phyloP scores from a whole-genome alignment of 768 basidiomycete genomes.

The Boletus rufocinnamomeus region DNA sequence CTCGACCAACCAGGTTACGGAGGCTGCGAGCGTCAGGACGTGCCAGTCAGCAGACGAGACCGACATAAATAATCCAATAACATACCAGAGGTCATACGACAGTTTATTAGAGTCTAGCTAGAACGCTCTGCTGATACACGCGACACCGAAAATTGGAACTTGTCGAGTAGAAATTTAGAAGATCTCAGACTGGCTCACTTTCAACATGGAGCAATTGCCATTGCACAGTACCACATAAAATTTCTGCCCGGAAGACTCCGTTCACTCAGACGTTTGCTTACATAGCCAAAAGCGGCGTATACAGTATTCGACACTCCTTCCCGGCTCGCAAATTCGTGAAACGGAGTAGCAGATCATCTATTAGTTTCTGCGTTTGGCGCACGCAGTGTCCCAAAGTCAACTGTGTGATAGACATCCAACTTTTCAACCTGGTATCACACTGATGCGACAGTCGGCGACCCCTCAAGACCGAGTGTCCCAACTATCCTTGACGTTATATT shows the following conservation, averaged over 20 bases:
- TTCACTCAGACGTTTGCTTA: neutral
- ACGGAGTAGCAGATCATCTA: neutral
- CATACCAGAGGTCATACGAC: conserved; percentile 23
- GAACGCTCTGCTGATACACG: neutral
- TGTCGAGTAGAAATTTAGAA: neutral
- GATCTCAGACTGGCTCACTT: neutral
- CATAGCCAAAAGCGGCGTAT: neutral
- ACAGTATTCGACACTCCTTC: neutral
- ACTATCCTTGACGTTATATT: conserved; percentile 19
- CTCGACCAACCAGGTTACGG: conserved; percentile 30
- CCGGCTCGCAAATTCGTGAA: neutral
- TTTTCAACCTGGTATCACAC: conserved; percentile 13
- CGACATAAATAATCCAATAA: neutral
- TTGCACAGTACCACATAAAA: too few relatives aligned
- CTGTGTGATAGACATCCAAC: conserved; percentile 11
- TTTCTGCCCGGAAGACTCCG: neutral
- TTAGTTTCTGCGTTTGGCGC: neutral
- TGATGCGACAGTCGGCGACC: neutral
- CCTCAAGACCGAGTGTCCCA: neutral
- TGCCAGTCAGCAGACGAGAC: conserved; percentile 4
- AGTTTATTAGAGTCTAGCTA: neutral
- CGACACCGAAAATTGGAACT: neutral
- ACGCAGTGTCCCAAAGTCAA: neutral
- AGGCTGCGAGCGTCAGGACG: neutral
- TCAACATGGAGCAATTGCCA: neutral